Evolutionary conservation across 805 yeast genomes (phyloP).

Genomic region (Tetrapisispora arboricola): DNA sequence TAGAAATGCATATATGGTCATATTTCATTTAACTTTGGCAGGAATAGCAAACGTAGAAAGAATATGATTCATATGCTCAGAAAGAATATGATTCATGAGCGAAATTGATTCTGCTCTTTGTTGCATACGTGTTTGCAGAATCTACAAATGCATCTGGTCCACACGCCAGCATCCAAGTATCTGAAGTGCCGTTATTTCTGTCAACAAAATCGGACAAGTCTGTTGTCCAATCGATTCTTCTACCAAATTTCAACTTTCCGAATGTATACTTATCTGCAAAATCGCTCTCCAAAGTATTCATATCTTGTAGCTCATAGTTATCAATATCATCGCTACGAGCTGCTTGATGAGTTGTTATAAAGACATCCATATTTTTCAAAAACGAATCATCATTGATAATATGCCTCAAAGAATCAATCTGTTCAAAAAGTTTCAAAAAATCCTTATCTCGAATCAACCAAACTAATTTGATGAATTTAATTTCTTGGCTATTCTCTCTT

Average conservation of each 20-base stretch:
- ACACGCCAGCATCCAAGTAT: constrained; percentile 24
- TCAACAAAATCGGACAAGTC: constrained; percentile 18
- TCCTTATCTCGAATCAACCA: constrained; percentile 44
- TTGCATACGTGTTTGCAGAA: constrained; percentile 15
- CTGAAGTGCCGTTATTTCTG: constrained; percentile 5
- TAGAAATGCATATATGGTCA: too few species aligned
- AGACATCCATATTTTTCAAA: constrained; percentile 6
- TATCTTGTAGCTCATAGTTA: neutral
- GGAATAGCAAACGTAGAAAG: too few species aligned
- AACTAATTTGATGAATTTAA: constrained; percentile 31
- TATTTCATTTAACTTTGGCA: too few species aligned
- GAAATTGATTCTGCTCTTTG: constrained; percentile 1
- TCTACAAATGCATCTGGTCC: constrained; percentile 22
- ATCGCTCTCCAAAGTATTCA: neutral
- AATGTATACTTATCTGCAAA: constrained; percentile 5
- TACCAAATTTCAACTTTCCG: constrained; percentile 15
- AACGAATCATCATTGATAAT: constrained; percentile 4
- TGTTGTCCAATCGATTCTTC: constrained; percentile 20
- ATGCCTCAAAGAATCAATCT: constrained; percentile 4
- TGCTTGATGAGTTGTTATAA: constrained; percentile 7
- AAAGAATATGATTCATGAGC: constrained; percentile 4
- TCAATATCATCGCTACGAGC: constrained; percentile 6
- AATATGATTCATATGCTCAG: too few species aligned
- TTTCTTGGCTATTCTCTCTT: constrained; percentile 2
- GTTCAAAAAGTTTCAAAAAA: constrained; percentile 38